Conservation (phyloP, 225 moss, liverwort and hornwort genomes). For the Thuidium tamariscinum region DNA sequence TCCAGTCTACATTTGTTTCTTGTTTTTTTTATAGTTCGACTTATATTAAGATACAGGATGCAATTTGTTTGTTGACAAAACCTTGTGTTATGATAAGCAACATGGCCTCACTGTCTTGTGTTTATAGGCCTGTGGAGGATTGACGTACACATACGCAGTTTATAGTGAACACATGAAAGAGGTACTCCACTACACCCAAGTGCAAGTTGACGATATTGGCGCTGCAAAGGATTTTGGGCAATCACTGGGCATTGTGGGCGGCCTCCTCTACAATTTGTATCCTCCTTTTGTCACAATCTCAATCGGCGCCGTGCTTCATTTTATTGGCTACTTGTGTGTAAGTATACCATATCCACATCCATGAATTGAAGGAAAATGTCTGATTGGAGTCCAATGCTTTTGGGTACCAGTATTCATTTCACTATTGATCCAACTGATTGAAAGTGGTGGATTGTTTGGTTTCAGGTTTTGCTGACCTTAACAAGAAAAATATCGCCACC, state of each 20-base stretch:
- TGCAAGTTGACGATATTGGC: slow-evolving; percentile 70
- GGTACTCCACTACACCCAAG: slow-evolving; percentile 53
- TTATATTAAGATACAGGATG: neutral
- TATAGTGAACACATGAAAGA: slow-evolving; percentile 88
- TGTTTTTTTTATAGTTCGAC: neutral
- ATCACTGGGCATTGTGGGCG: slow-evolving; percentile 70
- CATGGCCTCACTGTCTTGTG: neutral
- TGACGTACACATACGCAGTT: slow-evolving; percentile 78
- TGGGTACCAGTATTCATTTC: neutral
- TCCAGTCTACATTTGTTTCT: no score
- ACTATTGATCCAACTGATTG: neutral
- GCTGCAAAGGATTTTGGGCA: slow-evolving; percentile 90
- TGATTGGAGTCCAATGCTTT: neutral
- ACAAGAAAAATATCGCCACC: slow-evolving; percentile 41
- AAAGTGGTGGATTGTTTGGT: neutral
- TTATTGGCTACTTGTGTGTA: slow-evolving; percentile 66
- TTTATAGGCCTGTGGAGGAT: slow-evolving; percentile 61
- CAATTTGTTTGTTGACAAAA: neutral
- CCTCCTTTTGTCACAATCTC: slow-evolving; percentile 73
- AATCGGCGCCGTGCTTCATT: slow-evolving; percentile 57
- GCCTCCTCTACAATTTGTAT: slow-evolving; percentile 58
- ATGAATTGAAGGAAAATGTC: neutral
- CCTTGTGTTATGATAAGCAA: neutral
- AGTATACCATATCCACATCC: neutral
- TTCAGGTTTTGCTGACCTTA: slow-evolving; percentile 64